phyloP scores from a whole-genome alignment of 2,329 filamentous ascomycete genomes.

The Fonsecaea pugnacius region DNA sequence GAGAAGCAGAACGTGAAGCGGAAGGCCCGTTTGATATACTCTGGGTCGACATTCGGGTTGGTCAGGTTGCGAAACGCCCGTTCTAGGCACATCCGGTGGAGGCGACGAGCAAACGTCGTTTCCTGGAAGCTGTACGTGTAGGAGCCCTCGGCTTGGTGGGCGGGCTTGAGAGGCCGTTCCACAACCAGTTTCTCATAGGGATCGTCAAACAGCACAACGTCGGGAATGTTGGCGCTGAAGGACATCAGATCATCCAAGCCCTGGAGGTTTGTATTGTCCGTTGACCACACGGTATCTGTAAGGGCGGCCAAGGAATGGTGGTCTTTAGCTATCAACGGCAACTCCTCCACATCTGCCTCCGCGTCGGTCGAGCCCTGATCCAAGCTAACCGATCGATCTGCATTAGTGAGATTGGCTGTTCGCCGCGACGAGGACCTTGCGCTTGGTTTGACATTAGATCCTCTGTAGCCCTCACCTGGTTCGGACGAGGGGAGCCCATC shows the following conservation, averaged over 20 bases:
- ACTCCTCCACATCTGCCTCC: constrained; percentile 23
- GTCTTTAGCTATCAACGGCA: constrained; percentile 4
- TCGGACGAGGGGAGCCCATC: constrained; percentile 12
- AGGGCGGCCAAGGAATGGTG: constrained; percentile 19
- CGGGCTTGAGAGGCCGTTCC: constrained; percentile 35
- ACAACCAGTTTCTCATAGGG: constrained; percentile 36
- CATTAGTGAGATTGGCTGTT: constrained; percentile 5
- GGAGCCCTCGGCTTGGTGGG: constrained; percentile 42
- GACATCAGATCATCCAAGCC: constrained; percentile 28
- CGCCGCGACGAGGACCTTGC: constrained; percentile 17
- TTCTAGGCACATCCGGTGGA: constrained; percentile 71
- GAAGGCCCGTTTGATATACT: constrained; percentile 63
- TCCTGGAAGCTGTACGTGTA: constrained; percentile 67
- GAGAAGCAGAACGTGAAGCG: constrained; percentile 69
- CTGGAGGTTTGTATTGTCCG: constrained; percentile 26
- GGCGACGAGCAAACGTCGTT: constrained; percentile 68
- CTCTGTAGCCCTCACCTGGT: constrained; percentile 14
- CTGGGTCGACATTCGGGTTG: constrained; percentile 51
- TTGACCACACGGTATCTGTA: constrained; percentile 17
- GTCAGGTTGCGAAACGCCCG: constrained; percentile 54
- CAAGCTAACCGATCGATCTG: constrained; percentile 15
- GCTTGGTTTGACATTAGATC: constrained; percentile 1
- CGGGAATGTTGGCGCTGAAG: constrained; percentile 29
- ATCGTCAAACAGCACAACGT: constrained; percentile 19
- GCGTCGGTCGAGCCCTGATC: constrained; percentile 21